Evolutionary conservation across 352 stramenopile species (phyloP), one percentile per base, ranked within the genome.

Genomic region (Peronospora destructor): DNA sequence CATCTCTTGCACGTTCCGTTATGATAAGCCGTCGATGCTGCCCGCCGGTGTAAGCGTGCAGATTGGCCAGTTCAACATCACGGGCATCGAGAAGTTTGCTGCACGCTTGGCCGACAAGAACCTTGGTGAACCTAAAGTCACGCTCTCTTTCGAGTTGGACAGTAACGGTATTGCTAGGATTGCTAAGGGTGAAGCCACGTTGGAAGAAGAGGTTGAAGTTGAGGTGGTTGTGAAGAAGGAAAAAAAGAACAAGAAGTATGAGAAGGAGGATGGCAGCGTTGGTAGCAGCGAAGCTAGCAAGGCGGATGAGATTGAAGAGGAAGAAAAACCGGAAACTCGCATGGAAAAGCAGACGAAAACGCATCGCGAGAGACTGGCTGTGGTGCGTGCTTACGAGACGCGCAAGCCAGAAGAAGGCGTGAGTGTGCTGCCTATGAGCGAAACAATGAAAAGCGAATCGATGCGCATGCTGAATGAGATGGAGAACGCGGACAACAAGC

Each of bases 21-120:
- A 98, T 68, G 84, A 96, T 56, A 85, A 96, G 56, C 69, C 69
- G 28, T 87, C 84, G 4, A 68, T 73, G 25, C 65, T 97, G 17
- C 89, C 91, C 16, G 61, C 53, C 5, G 68, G 72, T 43, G 69
- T 72, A 47, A 85, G 59, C 51, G 50, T 74, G n/a, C 67, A 85
- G n/a, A 88, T 98, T 59, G 79, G 73, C 44, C 84, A 81, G 37
- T 97, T 96, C 68, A 94, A 97, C 55, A 76, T 98, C 50, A 90
- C 85, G 8, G 94, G 95, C 34, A 77, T 98, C 43, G 76, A 89
- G 36, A 75, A 68, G 17, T 97, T 98, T 60, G 79, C 71, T 0
- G 76, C 75, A 33, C 76, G 95, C 56, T 87, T 97, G 71, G 64
- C 74, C 10, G 79, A 95, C 35, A 96, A 97, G 66, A 79, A 86